These are phyloP conservation scores for Tolypocladium pustulatum DNA, from an alignment of 2,329 filamentous ascomycete species.

Conservation along the genomic window DNA sequence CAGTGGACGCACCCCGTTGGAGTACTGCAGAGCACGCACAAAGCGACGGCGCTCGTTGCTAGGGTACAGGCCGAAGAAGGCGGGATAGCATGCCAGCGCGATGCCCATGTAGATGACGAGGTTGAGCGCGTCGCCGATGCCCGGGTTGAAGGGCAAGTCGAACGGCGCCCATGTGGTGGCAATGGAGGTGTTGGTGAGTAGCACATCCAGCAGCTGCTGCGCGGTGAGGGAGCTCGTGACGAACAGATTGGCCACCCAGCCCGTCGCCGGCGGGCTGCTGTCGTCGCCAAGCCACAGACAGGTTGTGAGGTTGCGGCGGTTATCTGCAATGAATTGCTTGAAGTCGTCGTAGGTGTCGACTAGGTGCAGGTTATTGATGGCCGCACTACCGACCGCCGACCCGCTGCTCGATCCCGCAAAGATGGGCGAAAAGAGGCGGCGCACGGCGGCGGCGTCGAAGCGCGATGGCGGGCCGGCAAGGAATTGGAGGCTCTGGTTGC, in stretches of 20 bases:
- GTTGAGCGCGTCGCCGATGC: constrained; percentile 63
- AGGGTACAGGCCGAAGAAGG: constrained; percentile 81
- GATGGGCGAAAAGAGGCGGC: constrained; percentile 28
- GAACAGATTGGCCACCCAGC: constrained; percentile 56
- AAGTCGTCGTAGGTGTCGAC: constrained; percentile 61
- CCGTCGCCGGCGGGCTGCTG: constrained; percentile 50
- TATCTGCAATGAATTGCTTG: constrained; percentile 48
- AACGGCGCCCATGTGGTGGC: constrained; percentile 64
- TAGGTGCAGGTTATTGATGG: constrained; percentile 28
- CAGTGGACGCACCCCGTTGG: constrained; percentile 73
- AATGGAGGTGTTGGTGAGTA: constrained; percentile 59
- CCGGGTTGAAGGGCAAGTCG: constrained; percentile 60
- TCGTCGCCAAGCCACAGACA: constrained; percentile 66
- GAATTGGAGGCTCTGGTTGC: constrained; percentile 13
- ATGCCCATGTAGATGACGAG: constrained; percentile 74
- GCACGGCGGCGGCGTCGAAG: constrained; percentile 20
- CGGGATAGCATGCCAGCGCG: constrained; percentile 67
- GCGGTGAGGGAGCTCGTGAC: constrained; percentile 48
- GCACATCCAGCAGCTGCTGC: constrained; percentile 55
- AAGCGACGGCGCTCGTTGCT: constrained; percentile 72
- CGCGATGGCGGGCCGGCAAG: constrained; percentile 24
- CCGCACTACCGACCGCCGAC: constrained; percentile 7
- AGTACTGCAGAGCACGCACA: constrained; percentile 80
- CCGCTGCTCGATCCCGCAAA: constrained; percentile 17
- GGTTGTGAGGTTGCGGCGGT: constrained; percentile 59